Percentiles rank a stretch among this genome's conserved stretches.
phyloP scores from a whole-genome alignment of 2,329 filamentous ascomycete species.

The Blastomyces parvus region DNA sequence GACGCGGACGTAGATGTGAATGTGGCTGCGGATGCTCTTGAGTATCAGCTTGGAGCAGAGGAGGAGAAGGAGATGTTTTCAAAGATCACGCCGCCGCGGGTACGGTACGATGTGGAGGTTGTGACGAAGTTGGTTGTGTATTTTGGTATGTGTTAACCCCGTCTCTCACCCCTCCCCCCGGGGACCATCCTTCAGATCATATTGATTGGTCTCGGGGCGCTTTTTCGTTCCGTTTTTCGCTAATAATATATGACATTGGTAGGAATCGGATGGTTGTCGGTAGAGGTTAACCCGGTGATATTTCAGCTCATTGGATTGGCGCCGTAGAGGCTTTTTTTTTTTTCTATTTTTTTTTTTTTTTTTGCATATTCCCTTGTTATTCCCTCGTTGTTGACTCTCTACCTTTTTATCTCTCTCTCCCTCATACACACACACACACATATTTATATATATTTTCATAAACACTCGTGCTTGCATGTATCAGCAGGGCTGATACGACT shows the following conservation, averaged over 20 bases:
- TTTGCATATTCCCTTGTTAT: neutral
- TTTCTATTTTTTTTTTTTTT: too few relatives aligned
- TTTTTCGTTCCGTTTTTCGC: constrained; percentile 3
- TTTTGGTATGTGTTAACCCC: constrained; percentile 53
- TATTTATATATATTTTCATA: too few relatives aligned
- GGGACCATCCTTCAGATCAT: neutral
- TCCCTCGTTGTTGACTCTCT: neutral
- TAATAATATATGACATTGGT: neutral
- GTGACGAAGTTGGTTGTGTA: constrained; percentile 96
- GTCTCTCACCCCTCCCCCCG: neutral
- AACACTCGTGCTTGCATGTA: neutral
- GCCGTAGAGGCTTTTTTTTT: neutral
- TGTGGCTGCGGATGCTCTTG: constrained; percentile 15
- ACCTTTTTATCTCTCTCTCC: neutral
- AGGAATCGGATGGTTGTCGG: constrained; percentile 73
- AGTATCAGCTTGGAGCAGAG: constrained; percentile 31
- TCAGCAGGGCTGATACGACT: neutral
- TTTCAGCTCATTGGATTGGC: constrained; percentile 53
- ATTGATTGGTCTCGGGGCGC: neutral
- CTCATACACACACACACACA: too few relatives aligned
- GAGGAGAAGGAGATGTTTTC: constrained; percentile 76
- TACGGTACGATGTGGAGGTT: constrained; percentile 96
- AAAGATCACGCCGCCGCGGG: constrained; percentile 71
- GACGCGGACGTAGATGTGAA: neutral
- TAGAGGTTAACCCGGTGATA: constrained; percentile 62